Conservation (phyloP, 345 rosid genomes). For the Pugionium cornutum region DNA sequence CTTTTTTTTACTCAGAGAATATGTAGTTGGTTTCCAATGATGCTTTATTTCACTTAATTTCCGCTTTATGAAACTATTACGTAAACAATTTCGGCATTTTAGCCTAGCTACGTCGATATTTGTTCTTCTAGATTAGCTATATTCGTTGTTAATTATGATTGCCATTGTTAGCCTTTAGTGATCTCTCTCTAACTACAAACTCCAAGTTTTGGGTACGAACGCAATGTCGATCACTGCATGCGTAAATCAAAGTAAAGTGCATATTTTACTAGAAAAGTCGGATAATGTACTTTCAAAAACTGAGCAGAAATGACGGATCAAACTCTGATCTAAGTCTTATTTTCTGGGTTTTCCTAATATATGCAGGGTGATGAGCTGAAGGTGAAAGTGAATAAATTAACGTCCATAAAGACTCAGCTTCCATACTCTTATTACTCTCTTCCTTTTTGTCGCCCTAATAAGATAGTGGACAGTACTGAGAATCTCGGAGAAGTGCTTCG, state of each 20-base stretch:
- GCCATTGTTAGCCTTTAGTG: not conserved
- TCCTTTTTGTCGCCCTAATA: conserved; percentile 69
- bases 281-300: not conserved
- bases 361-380: conserved; percentile 75
- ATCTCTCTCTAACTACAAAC: not conserved
- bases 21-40: not conserved
- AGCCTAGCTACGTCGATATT: not conserved
- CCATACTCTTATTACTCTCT: conserved; percentile 89
- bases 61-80: not conserved
- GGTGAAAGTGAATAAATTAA: conserved; percentile 93
- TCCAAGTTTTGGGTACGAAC: not conserved
- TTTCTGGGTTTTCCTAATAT: conserved; percentile 4
- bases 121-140: not conserved
- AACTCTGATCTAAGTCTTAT: not conserved
- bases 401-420: conserved; percentile 92
- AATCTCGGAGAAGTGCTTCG: conserved; percentile 99
- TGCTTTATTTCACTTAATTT: conserved; percentile 21
- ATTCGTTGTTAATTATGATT: not conserved
- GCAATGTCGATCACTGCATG: conserved; percentile 16
- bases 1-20: not conserved
- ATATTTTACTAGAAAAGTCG: not conserved
- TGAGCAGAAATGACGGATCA: not conserved
- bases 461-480: conserved; percentile 92
- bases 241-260: not conserved
- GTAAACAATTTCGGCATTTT: conserved; percentile 32